Evolutionary conservation across 2,329 filamentous ascomycete species (phyloP).

Genomic region (Penicillium sp.): DNA sequence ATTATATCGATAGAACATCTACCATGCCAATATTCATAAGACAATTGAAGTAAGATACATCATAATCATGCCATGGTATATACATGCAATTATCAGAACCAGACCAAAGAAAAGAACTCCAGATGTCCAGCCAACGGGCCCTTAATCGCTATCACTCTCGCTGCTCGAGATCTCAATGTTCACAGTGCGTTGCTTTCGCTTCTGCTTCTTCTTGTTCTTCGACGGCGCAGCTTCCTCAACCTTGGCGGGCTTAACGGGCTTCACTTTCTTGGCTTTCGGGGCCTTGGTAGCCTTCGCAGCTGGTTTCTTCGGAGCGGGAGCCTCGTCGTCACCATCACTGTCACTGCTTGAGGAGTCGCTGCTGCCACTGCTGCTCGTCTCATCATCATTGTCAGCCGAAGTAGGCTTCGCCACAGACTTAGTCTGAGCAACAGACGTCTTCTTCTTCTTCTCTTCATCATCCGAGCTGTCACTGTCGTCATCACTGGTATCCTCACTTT

Average conservation of each 20-base stretch:
- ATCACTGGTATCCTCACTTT: conserved; percentile 31
- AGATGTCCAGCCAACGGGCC: neutral
- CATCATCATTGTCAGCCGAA: conserved; percentile 15
- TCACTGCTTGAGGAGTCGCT: conserved; percentile 18
- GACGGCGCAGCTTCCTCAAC: conserved; percentile 2
- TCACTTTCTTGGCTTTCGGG: conserved; percentile 11
- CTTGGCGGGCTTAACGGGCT: conserved; percentile 1
- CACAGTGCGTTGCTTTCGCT: conserved; percentile 24
- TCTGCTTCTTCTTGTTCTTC: conserved; percentile 26
- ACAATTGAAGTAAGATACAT: neutral
- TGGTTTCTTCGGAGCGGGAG: conserved; percentile 7
- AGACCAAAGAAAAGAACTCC: neutral
- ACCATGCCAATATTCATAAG: neutral
- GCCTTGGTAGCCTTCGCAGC: conserved; percentile 5
- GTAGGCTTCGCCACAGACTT: conserved; percentile 9
- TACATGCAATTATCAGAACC: conserved; percentile 12
- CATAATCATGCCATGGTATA: conserved; percentile 12
- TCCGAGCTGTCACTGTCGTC: conserved; percentile 13
- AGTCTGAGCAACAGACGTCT: conserved; percentile 5
- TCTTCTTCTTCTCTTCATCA: conserved; percentile 10
- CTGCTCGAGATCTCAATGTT: conserved; percentile 27
- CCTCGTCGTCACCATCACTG: conserved; percentile 19
- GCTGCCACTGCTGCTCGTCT: conserved; percentile 22
- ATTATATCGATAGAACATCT: neutral
- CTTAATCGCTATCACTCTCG: conserved; percentile 26